phyloP scores from a whole-genome alignment of 352 stramenopile species.

The Phytopythium vexans region DNA sequence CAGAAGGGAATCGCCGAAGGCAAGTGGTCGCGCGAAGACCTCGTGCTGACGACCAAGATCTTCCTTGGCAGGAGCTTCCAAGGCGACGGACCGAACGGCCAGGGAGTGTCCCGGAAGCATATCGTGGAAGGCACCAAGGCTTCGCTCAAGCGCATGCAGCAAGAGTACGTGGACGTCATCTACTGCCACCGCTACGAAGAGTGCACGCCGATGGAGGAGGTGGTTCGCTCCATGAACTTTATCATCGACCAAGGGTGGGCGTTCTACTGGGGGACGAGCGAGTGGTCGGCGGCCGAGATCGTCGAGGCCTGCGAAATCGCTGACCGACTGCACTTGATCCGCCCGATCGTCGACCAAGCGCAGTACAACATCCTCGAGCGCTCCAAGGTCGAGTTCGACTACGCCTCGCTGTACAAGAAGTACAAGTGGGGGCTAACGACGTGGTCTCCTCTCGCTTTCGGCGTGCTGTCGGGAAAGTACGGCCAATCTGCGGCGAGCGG shows the following conservation, averaged over 20 bases:
- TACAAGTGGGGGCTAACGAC: constrained; percentile 47
- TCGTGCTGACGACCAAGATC: constrained; percentile 55
- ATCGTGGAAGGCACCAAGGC: constrained; percentile 13
- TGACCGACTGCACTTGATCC: constrained; percentile 17
- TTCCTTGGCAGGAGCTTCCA: constrained; percentile 26
- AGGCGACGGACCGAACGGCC: constrained; percentile 13
- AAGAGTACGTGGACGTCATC: constrained; percentile 32
- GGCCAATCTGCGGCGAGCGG: constrained; percentile 15
- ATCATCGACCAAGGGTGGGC: constrained; percentile 59
- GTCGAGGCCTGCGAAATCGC: constrained; percentile 41
- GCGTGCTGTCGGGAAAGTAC: constrained; percentile 64
- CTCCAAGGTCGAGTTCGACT: constrained; percentile 50
- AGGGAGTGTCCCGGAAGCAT: constrained; percentile 22
- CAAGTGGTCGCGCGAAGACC: constrained; percentile 32
- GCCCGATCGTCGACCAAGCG: constrained; percentile 41
- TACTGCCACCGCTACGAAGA: constrained; percentile 6
- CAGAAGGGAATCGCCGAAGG: constrained; percentile 29
- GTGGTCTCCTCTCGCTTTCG: constrained; percentile 38
- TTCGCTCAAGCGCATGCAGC: constrained; percentile 21
- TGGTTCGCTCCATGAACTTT: constrained; percentile 58
- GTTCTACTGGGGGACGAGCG: constrained; percentile 50
- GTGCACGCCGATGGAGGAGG: constrained; percentile 4
- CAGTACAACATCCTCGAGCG: constrained; percentile 63
- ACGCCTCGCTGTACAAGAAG: constrained; percentile 37
- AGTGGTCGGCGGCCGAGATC: constrained; percentile 48